Evolutionary conservation across 2,329 filamentous ascomycete genomes (phyloP).

Genomic region (Colletotrichum sansevieriae): DNA sequence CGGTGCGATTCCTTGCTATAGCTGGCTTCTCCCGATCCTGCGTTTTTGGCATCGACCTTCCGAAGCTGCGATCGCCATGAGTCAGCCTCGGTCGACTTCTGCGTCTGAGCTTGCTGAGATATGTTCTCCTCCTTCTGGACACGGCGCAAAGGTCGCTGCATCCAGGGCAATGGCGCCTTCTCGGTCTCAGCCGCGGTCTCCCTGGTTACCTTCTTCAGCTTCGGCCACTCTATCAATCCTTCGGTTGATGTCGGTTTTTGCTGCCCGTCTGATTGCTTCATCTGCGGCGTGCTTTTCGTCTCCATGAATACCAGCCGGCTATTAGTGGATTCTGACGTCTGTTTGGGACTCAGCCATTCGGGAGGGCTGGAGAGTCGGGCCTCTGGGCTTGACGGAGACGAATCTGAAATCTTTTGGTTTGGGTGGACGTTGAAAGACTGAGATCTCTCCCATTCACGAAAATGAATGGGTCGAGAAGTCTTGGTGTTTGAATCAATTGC

Average conservation of each 20-base stretch:
- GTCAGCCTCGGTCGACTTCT: constrained; percentile 17
- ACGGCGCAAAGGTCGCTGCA: constrained; percentile 28
- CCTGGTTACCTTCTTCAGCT: constrained; percentile 33
- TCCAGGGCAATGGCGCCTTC: constrained; percentile 29
- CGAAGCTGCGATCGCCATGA: constrained; percentile 32
- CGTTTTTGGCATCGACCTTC: constrained; percentile 3
- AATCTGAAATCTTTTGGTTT: constrained; percentile 24
- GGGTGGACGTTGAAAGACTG: constrained; percentile 31
- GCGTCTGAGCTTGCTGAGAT: constrained; percentile 10
- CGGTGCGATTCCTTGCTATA: neutral
- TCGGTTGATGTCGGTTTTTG: neutral
- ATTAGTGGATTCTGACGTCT: neutral
- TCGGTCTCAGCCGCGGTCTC: neutral
- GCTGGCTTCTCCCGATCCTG: neutral
- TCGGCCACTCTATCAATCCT: constrained; percentile 29
- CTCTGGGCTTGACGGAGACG: neutral
- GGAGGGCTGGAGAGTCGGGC: constrained; percentile 17
- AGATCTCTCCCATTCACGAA: constrained; percentile 19
- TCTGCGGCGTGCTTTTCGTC: constrained; percentile 16
- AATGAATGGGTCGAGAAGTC: neutral
- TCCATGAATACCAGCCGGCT: neutral
- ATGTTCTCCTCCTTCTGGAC: constrained; percentile 38
- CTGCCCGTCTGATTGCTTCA: constrained; percentile 5
- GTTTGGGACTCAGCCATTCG: constrained; percentile 17
- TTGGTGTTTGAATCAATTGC: constrained; percentile 1